Percentiles rank a stretch among this genome's conserved stretches.
Conservation (phyloP, 106 monocot genomes). For the Phalaenopsis aphrodite region DNA sequence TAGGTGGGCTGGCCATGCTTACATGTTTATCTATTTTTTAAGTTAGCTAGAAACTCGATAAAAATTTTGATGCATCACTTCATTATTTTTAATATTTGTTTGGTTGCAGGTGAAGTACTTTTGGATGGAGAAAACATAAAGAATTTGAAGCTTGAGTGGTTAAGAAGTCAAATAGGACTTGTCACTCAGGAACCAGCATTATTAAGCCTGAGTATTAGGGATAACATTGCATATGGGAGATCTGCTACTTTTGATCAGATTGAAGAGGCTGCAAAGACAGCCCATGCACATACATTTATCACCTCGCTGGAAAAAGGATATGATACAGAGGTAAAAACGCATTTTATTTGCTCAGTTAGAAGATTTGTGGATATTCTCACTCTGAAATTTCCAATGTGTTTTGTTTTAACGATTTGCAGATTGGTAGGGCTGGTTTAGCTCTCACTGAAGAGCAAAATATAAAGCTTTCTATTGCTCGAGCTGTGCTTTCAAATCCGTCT, state of each 20-base stretch:
- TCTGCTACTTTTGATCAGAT: slow-evolving; percentile 81
- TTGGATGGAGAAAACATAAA: slow-evolving; percentile 98
- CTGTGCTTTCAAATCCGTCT: slow-evolving; percentile 91
- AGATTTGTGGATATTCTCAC: background rate
- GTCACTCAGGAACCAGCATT: slow-evolving; percentile 96
- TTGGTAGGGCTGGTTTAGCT: slow-evolving; percentile 75
- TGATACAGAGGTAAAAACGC: slow-evolving; percentile 59
- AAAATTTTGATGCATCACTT: background rate
- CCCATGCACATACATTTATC: slow-evolving; percentile 89
- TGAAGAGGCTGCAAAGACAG: slow-evolving; percentile 96
- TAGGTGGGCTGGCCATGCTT: slow-evolving; percentile 37
- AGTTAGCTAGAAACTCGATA: background rate
- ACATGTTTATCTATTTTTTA: background rate
- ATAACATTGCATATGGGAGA: slow-evolving; percentile 92
- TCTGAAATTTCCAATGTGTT: background rate
- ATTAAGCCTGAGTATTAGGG: slow-evolving; percentile 85
- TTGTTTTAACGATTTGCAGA: slow-evolving; percentile 29
- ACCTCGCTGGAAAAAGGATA: slow-evolving; percentile 84
- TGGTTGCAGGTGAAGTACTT: slow-evolving; percentile 77
- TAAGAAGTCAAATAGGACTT: slow-evolving; percentile 95
- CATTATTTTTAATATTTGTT: slow-evolving; percentile 3
- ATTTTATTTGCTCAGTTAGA: background rate
- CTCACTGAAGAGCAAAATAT: slow-evolving; percentile 89
- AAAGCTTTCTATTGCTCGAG: slow-evolving; percentile 90
- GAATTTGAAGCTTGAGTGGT: slow-evolving; percentile 82